Evolutionary conservation across 139 green algal genomes (phyloP), one percentile per base, ranked within the genome.

Genomic region (Mychonastes homosphaera): DNA sequence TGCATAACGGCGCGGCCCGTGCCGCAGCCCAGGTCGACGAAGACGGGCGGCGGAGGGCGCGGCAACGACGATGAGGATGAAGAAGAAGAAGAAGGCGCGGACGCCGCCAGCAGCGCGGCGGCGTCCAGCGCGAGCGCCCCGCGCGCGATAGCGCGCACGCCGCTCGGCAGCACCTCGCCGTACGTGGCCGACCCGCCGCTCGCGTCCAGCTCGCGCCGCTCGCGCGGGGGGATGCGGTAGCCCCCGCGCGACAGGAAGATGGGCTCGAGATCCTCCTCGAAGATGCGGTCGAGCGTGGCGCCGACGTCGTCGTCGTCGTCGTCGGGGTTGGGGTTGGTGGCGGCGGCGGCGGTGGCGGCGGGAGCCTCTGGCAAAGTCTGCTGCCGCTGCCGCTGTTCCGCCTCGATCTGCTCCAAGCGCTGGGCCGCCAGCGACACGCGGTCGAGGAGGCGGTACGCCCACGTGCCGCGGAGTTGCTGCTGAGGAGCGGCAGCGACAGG

Each of bases 11-110:
- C 40, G 0, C 67, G 49, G 4, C 72, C 72, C n/a, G 67, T 48
- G 36, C 72, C 72, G 13, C 53, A 68, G 35, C 72, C 72, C 9
- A 79, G 49, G 43, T 79, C 72, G n/a, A 49, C 36, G 43, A 69
- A 69, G 1, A 47, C 34, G n/a, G n/a, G n/a, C n/a, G n/a, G n/a
- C n/a, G n/a, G n/a, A n/a, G n/a, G n/a, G n/a, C n/a, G n/a, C n/a
- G n/a, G n/a, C n/a, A n/a, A n/a, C n/a, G n/a, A n/a, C n/a, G 29
- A 32, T 57, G 52, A 19, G 39, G 18, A 41, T 44, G 27, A 63
- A 47, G 32, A 74, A 15, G 41, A 24, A 30, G 4, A 63, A 16
- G 43, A 30, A 43, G 26, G 15, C 34, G 48, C 19, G 33, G 29
- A 16, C 13, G n/a, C 39, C 65, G 19, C 28, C 19, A 72, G 43